Evolutionary conservation across 1,139 yeast species (phyloP), one percentile per base, ranked within the genome.

Genomic region (Saccharomyces hybrid): DNA sequence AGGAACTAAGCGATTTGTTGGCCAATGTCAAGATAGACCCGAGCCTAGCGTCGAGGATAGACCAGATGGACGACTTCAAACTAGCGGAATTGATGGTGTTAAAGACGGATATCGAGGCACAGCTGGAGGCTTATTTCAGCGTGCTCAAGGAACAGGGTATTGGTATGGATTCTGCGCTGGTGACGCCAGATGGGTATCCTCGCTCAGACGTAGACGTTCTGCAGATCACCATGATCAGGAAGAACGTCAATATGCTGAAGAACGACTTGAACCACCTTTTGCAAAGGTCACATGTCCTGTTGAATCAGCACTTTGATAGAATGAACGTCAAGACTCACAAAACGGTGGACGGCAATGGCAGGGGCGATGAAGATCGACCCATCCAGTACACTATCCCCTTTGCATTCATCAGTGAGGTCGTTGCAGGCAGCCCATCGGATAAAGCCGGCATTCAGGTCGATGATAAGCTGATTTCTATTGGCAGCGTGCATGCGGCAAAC

Each of bases 161-260:
- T 1, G 81, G 78, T 59, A 82, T 89, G 90, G 70, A 77, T 19
- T 83, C 95, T 0, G 75, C 83, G 0, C 72, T 91, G 60, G 69
- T 86, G 2, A 79, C 86, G 0, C 58, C 64, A 0, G 96, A 91
- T 64, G 97, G 97, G 41, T 93, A 80, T 62, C 99, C 99, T 0
- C 75, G 97, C 42, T 73, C 77, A 14, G 98, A 93, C 66, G 79
- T 91, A 32, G 96, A 93, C 64, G 87, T 91, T 4, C 82, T 78
- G 42, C 78, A 86, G 42, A 74, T 83, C 2, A 73, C 95, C 53
- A 72, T 80, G n/a, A 65, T 81, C 0, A 70, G 97, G 58, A 79
- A 83, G 7, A 79, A 79, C 63, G 81, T 90, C 46, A 83, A 86
- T 50, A 74, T 87, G 54, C 73, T 86, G 53, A 74, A 83, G 56